These are phyloP conservation scores for Hypoxylon sp. DNA, from an alignment of 2,329 filamentous ascomycete genomes.

Conservation along the genomic window DNA sequence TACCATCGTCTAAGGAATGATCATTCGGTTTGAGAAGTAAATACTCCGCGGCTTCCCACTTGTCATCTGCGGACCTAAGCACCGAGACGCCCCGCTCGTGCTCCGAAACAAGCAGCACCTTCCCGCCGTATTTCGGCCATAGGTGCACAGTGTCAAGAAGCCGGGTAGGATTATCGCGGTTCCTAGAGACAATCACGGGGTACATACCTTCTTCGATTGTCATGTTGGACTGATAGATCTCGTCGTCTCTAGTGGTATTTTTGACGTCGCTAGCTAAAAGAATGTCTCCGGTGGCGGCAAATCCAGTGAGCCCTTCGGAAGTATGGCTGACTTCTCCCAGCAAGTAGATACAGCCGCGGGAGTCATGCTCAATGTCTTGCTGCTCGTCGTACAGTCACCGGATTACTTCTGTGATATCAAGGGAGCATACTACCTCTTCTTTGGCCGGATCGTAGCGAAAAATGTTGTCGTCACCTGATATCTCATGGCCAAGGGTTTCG, in stretches of 20 bases:
- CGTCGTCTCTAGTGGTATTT: slow-evolving; percentile 48
- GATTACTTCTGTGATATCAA: slow-evolving; percentile 54
- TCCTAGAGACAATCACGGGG: slow-evolving; percentile 48
- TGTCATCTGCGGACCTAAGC: slow-evolving; percentile 55
- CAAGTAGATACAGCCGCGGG: slow-evolving; percentile 56
- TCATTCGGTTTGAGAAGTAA: slow-evolving; percentile 54
- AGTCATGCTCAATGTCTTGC: slow-evolving; percentile 59
- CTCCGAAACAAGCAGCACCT: slow-evolving; percentile 55
- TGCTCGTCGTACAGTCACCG: slow-evolving; percentile 56
- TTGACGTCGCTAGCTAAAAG: slow-evolving; percentile 54
- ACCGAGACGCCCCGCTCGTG: slow-evolving; percentile 56
- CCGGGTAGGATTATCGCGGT: slow-evolving; percentile 38
- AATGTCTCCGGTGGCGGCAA: slow-evolving; percentile 49
- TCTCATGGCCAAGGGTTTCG: slow-evolving; percentile 55
- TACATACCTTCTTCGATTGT: slow-evolving; percentile 38
- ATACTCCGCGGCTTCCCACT: slow-evolving; percentile 57
- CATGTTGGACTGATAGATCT: slow-evolving; percentile 57
- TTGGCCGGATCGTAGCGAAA: slow-evolving; percentile 55
- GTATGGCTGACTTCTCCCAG: slow-evolving; percentile 55
- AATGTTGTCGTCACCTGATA: slow-evolving; percentile 57
- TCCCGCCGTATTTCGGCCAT: slow-evolving; percentile 55
- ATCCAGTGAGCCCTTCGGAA: slow-evolving; percentile 49
- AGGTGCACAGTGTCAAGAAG: slow-evolving; percentile 55
- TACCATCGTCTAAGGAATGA: slow-evolving; percentile 39
- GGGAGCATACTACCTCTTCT: slow-evolving; percentile 51